Base-by-base conservation (phyloP, 1,284 basidiomycete genomes). In the Cerioporus squamosus region DNA sequence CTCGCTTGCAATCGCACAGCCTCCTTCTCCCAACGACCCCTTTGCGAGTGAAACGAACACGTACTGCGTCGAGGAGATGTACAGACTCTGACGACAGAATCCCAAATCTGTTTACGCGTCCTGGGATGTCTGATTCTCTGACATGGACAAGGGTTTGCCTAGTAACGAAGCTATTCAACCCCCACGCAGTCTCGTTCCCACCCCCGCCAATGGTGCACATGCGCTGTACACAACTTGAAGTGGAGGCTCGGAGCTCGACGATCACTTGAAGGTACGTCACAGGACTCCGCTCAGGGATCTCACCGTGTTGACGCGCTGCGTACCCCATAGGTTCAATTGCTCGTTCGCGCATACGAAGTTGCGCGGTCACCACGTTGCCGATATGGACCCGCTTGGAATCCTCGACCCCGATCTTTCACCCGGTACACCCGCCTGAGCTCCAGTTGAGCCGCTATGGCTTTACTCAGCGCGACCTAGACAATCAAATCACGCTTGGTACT, bases 281-380 rank as follows among this genome's bases (percentile, higher is more conserved):
- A 55, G 15, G 44, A 38, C n/a, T 60, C 42, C 54, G n/a, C 52
- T n/a, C 22, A 8, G 10, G 33, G 44, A 42, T 24, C 56, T 45
- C 24, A 36, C 31, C 43, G 22, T 23, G 40, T 60, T 48, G 39
- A 53, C 22, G 51, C 9, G 9, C 26, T 9, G 26, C 9, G 44
- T 20, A 64, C 29, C 49, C 44, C 22, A 46, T 53, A 97, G 95
- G 89, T 95, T 22, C 96, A 98, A 91, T 84, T 98, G 33, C 88
- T 98, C 63, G 94, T 98, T 58, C 91, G 97, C 67, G 97, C 97
- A 7, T 99, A 97, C 79, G 97, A 99, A 88, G 97, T 99, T n/a
- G 29, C 93, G 96, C 58, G 97, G 97, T 36, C 97, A 99, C 74
- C 94, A 97, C 72, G 85, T 97, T 66, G 97, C 97, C 55, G 90